Evolutionary conservation across 169 alveolate species (phyloP).

Genomic region (Plasmodium ovale): DNA sequence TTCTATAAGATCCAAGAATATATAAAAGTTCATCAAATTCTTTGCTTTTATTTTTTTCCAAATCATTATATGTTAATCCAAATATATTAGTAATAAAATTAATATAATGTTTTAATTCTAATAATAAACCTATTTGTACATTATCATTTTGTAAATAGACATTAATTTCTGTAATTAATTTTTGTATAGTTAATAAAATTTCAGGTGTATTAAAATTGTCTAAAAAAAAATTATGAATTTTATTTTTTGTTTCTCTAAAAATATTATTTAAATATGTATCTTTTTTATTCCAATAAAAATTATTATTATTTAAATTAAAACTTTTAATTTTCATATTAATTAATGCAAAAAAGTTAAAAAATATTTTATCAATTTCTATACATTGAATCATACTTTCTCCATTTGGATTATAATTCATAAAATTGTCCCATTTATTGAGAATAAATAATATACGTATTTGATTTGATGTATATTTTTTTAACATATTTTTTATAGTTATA

Average conservation of each 20-base stretch:
- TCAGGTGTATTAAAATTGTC: constrained; percentile 92
- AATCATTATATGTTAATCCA: constrained; percentile 81
- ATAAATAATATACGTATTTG: constrained; percentile 93
- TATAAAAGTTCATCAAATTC: constrained; percentile 67
- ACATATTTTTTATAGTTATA: constrained; percentile 93
- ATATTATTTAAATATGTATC: constrained; percentile 76
- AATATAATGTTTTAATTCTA: constrained; percentile 77
- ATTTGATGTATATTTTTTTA: constrained; percentile 86
- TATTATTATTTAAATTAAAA: constrained; percentile 76
- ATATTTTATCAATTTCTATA: constrained; percentile 92
- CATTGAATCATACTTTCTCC: constrained; percentile 95
- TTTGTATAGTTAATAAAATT: constrained; percentile 83
- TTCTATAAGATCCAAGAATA: constrained; percentile 78
- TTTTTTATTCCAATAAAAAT: constrained; percentile 79
- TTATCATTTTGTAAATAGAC: constrained; percentile 79
- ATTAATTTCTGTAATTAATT: constrained; percentile 83
- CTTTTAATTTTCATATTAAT: constrained; percentile 87
- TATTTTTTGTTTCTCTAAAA: constrained; percentile 77
- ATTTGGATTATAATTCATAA: constrained; percentile 92
- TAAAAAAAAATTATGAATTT: constrained; percentile 31
- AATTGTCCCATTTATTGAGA: constrained; percentile 90
- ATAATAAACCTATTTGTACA: constrained; percentile 61
- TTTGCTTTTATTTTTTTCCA: constrained; percentile 59
- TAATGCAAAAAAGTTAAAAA: constrained; percentile 93
- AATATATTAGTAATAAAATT: constrained; percentile 78